Conservation (phyloP, 495 filamentous ascomycete genomes). For the Xylaria longipes region DNA sequence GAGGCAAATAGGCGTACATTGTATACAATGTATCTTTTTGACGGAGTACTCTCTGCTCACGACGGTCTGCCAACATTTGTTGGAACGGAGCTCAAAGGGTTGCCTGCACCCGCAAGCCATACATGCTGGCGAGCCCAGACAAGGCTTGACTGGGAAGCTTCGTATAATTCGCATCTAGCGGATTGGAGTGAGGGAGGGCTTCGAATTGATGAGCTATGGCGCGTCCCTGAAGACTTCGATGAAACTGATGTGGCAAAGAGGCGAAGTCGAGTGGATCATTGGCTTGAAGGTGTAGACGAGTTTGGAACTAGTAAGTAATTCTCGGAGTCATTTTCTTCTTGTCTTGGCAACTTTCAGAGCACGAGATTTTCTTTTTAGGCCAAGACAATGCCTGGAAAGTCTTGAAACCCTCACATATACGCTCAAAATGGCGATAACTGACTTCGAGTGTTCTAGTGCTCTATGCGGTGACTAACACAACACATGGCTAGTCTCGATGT, state of each 20-base stretch:
- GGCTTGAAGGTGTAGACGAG: constrained; percentile 54
- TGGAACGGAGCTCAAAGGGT: constrained; percentile 48
- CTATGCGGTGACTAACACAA: constrained; percentile 53
- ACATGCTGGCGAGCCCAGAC: constrained; percentile 45
- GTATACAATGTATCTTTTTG: constrained; percentile 58
- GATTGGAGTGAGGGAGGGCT: constrained; percentile 48
- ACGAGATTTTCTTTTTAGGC: no score
- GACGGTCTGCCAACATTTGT: constrained; percentile 55
- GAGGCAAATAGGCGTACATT: constrained; percentile 54
- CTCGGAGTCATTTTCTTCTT: no score
- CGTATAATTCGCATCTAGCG: constrained; percentile 50
- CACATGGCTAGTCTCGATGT: constrained; percentile 39
- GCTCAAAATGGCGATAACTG: no score
- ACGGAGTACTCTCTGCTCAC: constrained; percentile 49
- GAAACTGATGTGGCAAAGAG: constrained; percentile 37
- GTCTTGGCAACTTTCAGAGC: no score
- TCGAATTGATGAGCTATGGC: constrained; percentile 56
- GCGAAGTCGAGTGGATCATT: constrained; percentile 47
- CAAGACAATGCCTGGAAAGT: no score
- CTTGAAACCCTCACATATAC: no score
- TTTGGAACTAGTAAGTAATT: constrained; percentile 57
- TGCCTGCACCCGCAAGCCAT: constrained; percentile 48
- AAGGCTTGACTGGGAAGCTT: constrained; percentile 48
- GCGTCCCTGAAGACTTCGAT: constrained; percentile 38
- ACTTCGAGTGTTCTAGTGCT: no score